These are phyloP conservation scores for Sarocladiaceae sp. DNA, from an alignment of 2,329 filamentous ascomycete species.

Conservation along the genomic window DNA sequence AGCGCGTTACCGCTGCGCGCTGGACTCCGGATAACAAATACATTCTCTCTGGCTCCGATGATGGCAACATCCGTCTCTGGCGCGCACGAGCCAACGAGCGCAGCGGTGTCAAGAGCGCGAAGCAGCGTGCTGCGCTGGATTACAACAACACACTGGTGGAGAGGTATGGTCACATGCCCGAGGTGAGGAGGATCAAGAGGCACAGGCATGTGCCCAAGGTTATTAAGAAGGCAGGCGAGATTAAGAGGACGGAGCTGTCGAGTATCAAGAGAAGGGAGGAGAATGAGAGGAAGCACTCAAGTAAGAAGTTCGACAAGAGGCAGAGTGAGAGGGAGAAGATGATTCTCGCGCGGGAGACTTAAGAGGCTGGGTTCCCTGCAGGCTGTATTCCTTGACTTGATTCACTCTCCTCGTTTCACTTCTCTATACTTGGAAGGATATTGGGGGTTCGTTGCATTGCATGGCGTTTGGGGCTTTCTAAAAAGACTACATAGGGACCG, in stretches of 20 bases:
- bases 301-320: conserved; percentile 72
- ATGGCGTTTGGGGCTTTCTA: conserved; percentile 24
- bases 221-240: conserved; percentile 93
- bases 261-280: conserved; percentile 88
- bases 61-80: conserved; percentile 87
- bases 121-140: conserved; percentile 82
- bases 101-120: conserved; percentile 78
- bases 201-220: conserved; percentile 90
- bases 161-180: conserved; percentile 92
- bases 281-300: conserved; percentile 88
- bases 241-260: conserved; percentile 85
- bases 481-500: neutral
- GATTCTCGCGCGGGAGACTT: conserved; percentile 65
- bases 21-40: conserved; percentile 91
- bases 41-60: conserved; percentile 84
- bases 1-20: conserved; percentile 79
- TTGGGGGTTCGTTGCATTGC: conserved; percentile 23
- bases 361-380: conserved; percentile 13
- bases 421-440: neutral
- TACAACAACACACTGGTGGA: conserved; percentile 84
- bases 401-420: conserved; percentile 10
- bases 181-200: conserved; percentile 83
- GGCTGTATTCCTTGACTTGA: neutral
- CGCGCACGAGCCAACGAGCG: conserved; percentile 78
- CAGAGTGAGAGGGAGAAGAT: conserved; percentile 89